Base-by-base conservation (phyloP, 352 stramenopile species). In the Globisporangium nunn region DNA sequence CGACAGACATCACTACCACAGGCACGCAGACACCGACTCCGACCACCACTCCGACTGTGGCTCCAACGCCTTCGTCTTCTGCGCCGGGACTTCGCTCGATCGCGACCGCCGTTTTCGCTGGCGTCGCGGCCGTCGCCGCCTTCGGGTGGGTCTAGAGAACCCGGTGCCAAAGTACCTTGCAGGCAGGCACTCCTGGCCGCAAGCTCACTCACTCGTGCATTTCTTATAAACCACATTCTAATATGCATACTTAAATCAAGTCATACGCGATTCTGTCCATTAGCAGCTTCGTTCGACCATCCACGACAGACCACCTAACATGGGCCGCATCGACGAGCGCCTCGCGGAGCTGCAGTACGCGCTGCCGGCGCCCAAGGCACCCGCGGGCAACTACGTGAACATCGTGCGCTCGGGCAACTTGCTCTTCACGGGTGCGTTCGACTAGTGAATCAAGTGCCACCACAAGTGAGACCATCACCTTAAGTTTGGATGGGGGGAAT, bases 331-430 rank as follows among this genome's bases (percentile, higher is more conserved):
- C 28, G 72, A 95, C 31, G 64, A 68, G 37, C 77, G 80, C 45
- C 66, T 96, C 51, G 68, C 75, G 37, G 66, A 88, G 44, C 71
- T 94, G 18, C 83, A 85, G 47, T 76, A 87, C 55, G 63, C 53
- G 50, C 72, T 96, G 28, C 85, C 87, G 41, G 57, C 61, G 14
- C 60, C 80, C 18, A 71, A 75, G 53, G 51, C 67, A n/a, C 82
- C 86, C 48, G 89, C 88, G 59, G 86, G 81, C 58, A 87, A 77
- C 59, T 94, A 92, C 63, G 71, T 76, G 46, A 80, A 67, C 44
- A 66, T 59, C 45, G 66, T 89, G 49, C 72, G 78, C 60, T 66
- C 63, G 52, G 84, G 84, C 39, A 87, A 93, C 70, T 62, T 77
- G 55, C 64, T 94, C 62, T 92, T 75, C 67, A 91, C 81, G 10